A percentile compares a stretch with the other conserved stretches of the same genome.
Conservation (phyloP, 441 rosid genomes). For the Gossypium lobatum region DNA sequence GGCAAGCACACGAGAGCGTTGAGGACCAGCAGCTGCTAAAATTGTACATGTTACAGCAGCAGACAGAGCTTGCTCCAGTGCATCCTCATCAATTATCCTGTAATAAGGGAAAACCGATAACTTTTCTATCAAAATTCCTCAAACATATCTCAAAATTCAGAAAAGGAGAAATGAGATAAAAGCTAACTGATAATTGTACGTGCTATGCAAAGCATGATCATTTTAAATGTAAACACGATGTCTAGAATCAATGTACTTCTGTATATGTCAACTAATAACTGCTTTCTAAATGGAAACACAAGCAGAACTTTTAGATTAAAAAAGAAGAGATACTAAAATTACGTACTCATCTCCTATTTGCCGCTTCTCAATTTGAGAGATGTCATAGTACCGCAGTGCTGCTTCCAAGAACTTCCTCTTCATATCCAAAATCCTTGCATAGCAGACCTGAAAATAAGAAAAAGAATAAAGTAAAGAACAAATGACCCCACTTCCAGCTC, state of each 20-base stretch:
- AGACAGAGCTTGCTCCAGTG: conserved; percentile 80
- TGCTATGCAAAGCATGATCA: neutral
- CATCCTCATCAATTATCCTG: conserved; percentile 94
- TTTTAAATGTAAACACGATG: neutral
- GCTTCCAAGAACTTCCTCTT: conserved; percentile 97
- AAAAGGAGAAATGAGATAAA: neutral
- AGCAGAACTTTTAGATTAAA: neutral
- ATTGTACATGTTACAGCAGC: conserved; percentile 99
- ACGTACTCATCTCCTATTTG: conserved; percentile 93
- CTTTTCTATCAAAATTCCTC: neutral
- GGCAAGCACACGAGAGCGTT: conserved; percentile 95
- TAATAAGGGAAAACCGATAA: conserved; percentile 4
- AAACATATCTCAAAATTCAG: neutral
- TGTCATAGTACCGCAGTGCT: conserved; percentile 88
- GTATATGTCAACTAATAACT: neutral
- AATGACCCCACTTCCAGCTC: conserved; percentile 1
- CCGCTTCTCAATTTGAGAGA: conserved; percentile 94
- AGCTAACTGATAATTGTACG: neutral
- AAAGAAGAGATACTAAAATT: conserved; percentile 4
- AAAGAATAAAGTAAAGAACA: conserved; percentile 11
- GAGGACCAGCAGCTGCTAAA: conserved; percentile 99
- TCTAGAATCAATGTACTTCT: neutral
- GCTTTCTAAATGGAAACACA: neutral
- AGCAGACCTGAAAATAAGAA: conserved; percentile 59
- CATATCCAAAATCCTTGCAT: conserved; percentile 96